Conservation (phyloP, 2,329 filamentous ascomycete genomes). For the Scedosporium apiospermum region DNA sequence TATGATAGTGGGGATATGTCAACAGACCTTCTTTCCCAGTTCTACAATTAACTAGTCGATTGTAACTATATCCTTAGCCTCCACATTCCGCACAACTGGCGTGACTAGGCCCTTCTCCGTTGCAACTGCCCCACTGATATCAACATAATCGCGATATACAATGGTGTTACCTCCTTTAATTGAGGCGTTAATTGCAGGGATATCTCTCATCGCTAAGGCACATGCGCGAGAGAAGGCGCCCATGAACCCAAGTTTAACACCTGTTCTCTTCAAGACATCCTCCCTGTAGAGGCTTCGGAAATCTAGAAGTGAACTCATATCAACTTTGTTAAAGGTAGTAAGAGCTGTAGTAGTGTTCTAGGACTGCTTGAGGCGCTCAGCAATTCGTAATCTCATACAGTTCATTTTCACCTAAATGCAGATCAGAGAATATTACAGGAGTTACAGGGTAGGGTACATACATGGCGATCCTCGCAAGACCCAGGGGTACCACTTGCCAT, state of each 20-base stretch:
- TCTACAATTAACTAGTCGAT: constrained; percentile 91
- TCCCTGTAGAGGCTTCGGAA: constrained; percentile 98
- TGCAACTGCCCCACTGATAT: constrained; percentile 93
- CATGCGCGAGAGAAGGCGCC: constrained; percentile 89
- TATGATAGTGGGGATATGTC: constrained; percentile 1
- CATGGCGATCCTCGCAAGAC: constrained; percentile 77
- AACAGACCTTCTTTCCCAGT: constrained; percentile 79
- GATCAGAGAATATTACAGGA: neutral
- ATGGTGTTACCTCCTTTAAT: constrained; percentile 98
- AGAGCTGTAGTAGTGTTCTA: constrained; percentile 96
- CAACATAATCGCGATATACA: constrained; percentile 95
- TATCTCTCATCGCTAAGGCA: constrained; percentile 84
- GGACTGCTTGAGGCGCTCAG: constrained; percentile 96
- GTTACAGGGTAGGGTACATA: constrained; percentile 34
- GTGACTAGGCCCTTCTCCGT: constrained; percentile 97
- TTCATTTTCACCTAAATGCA: constrained; percentile 88
- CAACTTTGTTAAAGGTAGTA: constrained; percentile 98
- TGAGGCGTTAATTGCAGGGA: constrained; percentile 92
- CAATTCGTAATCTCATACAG: constrained; percentile 94
- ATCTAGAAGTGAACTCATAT: constrained; percentile 97
- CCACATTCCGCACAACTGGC: constrained; percentile 88
- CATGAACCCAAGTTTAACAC: constrained; percentile 99
- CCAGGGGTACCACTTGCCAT: no score
- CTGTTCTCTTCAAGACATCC: constrained; percentile 88
- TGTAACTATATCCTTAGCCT: constrained; percentile 74